Conservation (phyloP, 495 filamentous ascomycete genomes). For the Cairneyella variabilis region DNA sequence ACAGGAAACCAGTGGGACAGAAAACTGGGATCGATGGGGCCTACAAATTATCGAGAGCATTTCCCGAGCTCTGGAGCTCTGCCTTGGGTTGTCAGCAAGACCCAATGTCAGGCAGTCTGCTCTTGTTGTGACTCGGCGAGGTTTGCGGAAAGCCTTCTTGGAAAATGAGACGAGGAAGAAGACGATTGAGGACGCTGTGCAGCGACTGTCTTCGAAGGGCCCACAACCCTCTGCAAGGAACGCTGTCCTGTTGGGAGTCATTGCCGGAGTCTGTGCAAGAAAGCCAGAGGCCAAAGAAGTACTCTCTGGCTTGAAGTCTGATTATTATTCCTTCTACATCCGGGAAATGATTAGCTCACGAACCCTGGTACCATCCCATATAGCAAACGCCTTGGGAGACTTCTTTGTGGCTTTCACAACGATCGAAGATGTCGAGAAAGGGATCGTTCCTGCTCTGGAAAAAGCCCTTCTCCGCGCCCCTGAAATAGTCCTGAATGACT, state of each 20-base stretch:
- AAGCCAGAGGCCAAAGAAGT: slow-evolving; percentile 51
- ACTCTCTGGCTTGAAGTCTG: slow-evolving; percentile 60
- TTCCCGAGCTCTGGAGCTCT: slow-evolving; percentile 72
- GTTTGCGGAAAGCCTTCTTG: slow-evolving; percentile 64
- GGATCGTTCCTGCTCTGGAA: slow-evolving; percentile 77
- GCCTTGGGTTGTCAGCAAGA: slow-evolving; percentile 58
- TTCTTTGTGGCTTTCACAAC: slow-evolving; percentile 79
- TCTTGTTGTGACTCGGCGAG: slow-evolving; percentile 67
- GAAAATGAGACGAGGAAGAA: slow-evolving; percentile 51
- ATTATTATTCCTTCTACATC: slow-evolving; percentile 74
- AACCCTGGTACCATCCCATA: slow-evolving; percentile 62
- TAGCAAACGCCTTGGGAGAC: slow-evolving; percentile 70
- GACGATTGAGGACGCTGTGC: slow-evolving; percentile 59
- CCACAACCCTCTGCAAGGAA: slow-evolving; percentile 60
- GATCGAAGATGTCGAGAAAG: slow-evolving; percentile 67
- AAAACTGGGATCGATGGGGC: slow-evolving; percentile 61
- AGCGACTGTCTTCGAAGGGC: slow-evolving; percentile 61
- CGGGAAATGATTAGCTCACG: slow-evolving; percentile 83
- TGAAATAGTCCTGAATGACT: slow-evolving; percentile 76
- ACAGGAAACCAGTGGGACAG: slow-evolving; percentile 50
- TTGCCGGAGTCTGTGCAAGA: slow-evolving; percentile 80
- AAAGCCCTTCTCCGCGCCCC: slow-evolving; percentile 85
- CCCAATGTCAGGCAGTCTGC: slow-evolving; percentile 59
- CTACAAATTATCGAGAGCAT: slow-evolving; percentile 55
- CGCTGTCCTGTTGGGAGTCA: slow-evolving; percentile 73